phyloP scores from a whole-genome alignment of 1,284 basidiomycete genomes.

The Tilletia walkeri region DNA sequence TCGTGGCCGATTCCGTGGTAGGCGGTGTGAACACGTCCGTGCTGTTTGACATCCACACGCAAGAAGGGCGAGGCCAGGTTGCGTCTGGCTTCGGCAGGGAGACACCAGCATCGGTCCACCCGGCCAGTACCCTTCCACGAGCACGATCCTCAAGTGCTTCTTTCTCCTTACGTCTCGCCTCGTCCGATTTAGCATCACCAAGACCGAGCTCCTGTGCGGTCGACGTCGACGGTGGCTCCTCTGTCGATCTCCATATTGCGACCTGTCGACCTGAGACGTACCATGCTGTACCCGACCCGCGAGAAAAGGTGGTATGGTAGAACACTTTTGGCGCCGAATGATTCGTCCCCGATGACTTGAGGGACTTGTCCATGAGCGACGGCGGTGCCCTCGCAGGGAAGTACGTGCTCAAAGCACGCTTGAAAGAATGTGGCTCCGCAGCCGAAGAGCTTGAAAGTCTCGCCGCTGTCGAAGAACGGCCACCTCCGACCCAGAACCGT shows the following conservation, averaged over 20 bases:
- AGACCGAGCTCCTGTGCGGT: neutral
- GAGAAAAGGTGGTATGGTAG: slow-evolving; percentile 36
- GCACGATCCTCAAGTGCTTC: neutral
- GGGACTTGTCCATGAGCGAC: neutral
- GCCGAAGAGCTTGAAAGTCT: neutral
- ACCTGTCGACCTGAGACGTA: slow-evolving; percentile 33
- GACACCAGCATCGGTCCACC: slow-evolving; percentile 34
- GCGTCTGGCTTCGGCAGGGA: slow-evolving; percentile 35
- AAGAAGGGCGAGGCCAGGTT: slow-evolving; percentile 12
- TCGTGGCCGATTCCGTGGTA: neutral
- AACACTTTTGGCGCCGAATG: slow-evolving; percentile 18
- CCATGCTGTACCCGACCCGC: slow-evolving; percentile 40
- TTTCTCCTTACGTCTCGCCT: neutral
- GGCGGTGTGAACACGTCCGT: no score
- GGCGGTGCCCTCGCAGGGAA: slow-evolving; percentile 20
- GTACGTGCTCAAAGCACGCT: slow-evolving; percentile 21
- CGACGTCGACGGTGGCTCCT: neutral
- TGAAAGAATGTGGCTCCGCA: slow-evolving; percentile 13
- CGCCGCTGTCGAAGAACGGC: neutral
- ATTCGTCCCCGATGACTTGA: neutral
- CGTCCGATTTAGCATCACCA: neutral
- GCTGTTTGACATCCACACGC: neutral
- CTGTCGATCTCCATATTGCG: slow-evolving; percentile 18
- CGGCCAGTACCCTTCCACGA: neutral
- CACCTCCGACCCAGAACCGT: slow-evolving; percentile 8